These are phyloP conservation scores for Coemansia sp. DNA, from an alignment of 192 early-diverging fungal species.

Conservation along the genomic window DNA sequence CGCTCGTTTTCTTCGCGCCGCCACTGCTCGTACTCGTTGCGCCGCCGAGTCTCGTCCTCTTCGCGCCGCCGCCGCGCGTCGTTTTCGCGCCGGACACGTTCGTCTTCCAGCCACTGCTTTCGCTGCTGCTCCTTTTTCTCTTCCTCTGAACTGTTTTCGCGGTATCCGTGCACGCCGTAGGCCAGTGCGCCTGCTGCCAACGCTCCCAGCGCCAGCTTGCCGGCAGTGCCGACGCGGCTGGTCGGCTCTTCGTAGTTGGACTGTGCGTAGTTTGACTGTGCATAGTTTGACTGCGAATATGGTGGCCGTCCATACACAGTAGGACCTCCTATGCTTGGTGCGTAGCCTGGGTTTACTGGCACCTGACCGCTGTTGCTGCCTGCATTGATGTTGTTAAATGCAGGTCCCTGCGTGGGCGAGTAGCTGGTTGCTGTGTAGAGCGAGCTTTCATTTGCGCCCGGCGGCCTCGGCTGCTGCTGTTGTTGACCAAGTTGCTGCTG, in stretches of 20 bases:
- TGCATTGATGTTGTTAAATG: background rate
- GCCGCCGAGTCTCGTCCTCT: constrained; percentile 23
- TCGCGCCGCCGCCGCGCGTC: constrained; percentile 32
- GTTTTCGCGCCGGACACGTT: constrained; percentile 26
- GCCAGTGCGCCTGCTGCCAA: constrained; percentile 41
- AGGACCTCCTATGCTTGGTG: constrained; percentile 16
- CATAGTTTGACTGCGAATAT: background rate
- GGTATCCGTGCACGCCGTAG: constrained; percentile 44
- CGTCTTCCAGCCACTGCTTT: constrained; percentile 23
- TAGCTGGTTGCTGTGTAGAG: constrained; percentile 12
- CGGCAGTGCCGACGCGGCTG: constrained; percentile 25
- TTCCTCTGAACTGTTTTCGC: constrained; percentile 10
- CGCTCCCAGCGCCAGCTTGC: constrained; percentile 32
- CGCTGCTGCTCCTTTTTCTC: constrained; percentile 18
- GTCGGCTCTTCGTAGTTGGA: background rate
- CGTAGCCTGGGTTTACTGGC: constrained; percentile 1
- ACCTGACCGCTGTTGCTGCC: background rate
- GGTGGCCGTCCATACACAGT: constrained; percentile 13
- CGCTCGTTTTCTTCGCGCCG: constrained; percentile 17
- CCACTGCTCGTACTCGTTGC: constrained; percentile 32
- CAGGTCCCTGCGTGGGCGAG: constrained; percentile 9
- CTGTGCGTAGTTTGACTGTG: constrained; percentile 6
- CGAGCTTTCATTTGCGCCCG: constrained; percentile 5
- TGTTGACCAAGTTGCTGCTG: too few species aligned
- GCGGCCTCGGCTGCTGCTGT: constrained; percentile 8